Conservation (phyloP, 352 stramenopile species). For the Phytophthora idaei region DNA sequence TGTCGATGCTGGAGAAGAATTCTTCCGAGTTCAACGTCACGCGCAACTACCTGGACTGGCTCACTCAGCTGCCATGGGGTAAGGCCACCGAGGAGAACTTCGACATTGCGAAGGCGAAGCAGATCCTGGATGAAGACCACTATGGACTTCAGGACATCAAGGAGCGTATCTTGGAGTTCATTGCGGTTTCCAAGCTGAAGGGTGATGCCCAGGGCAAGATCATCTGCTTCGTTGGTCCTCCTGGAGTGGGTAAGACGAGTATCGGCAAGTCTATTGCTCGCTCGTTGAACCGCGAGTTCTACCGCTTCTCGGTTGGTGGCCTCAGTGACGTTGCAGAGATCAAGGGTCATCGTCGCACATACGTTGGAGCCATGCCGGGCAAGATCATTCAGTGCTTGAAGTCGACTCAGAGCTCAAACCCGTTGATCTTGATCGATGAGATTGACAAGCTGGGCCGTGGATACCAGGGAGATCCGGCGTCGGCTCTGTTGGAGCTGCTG, state of each 20-base stretch:
- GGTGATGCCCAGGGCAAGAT: constrained; percentile 98
- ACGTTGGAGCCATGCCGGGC: constrained; percentile 98
- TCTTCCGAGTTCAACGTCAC: constrained; percentile 99
- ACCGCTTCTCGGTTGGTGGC: constrained; percentile 97
- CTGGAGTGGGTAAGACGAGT: constrained; percentile 93
- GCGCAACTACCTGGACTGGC: constrained; percentile 98
- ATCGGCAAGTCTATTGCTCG: constrained; percentile 97
- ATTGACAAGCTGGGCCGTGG: constrained; percentile 91
- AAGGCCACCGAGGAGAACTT: constrained; percentile 96
- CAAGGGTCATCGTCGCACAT: constrained; percentile 98
- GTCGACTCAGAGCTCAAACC: constrained; percentile 95
- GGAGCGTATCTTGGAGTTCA: constrained; percentile 99
- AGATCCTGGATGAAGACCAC: constrained; percentile 97
- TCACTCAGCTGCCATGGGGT: constrained; percentile 98
- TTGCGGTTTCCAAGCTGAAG: constrained; percentile 97
- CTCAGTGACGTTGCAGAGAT: constrained; percentile 98
- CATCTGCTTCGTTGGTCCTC: constrained; percentile 95
- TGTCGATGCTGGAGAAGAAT: constrained; percentile 98
- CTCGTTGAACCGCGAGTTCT: constrained; percentile 98
- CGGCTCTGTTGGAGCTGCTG: constrained; percentile 96
- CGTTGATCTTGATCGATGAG: constrained; percentile 98
- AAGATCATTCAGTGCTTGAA: constrained; percentile 99
- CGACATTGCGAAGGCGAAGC: constrained; percentile 93
- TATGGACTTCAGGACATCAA: constrained; percentile 99
- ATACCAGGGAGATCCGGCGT: constrained; percentile 95